Conservation (phyloP, 1,284 basidiomycete species). For the Neolentinus lepideus region DNA sequence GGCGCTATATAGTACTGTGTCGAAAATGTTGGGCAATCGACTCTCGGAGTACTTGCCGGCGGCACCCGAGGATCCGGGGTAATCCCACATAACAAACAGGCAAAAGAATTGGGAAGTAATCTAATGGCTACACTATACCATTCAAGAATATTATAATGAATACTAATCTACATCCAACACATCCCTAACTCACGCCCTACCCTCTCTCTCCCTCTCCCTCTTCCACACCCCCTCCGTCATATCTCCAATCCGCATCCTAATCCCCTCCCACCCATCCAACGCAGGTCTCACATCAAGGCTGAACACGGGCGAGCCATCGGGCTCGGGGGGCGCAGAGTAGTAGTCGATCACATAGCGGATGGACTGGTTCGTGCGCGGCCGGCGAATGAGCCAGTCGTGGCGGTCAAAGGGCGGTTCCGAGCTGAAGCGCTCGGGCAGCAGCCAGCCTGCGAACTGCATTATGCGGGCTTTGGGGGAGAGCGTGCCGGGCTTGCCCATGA, state of each 20-base stretch:
- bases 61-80: too few species aligned
- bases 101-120: too few species aligned
- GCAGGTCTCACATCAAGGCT: conserved; percentile 89
- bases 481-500: conserved; percentile 89
- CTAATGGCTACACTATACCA: too few species aligned
- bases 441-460: conserved; percentile 78
- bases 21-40: too few species aligned
- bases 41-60: too few species aligned
- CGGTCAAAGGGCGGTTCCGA: conserved; percentile 93
- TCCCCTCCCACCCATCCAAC: conserved; percentile 69
- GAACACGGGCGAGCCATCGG: conserved; percentile 87
- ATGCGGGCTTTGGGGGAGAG: conserved; percentile 85
- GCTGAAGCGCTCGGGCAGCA: conserved; percentile 88
- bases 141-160: too few species aligned
- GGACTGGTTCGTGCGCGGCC: conserved; percentile 65
- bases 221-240: conserved; percentile 69
- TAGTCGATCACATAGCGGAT: conserved; percentile 97
- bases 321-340: conserved; percentile 82
- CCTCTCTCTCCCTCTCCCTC: background rate
- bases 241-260: conserved; percentile 64
- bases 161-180: too few species aligned
- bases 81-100: too few species aligned
- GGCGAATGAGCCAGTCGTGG: conserved; percentile 95
- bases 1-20: too few species aligned
- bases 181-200: background rate